Base-by-base conservation (phyloP, 495 filamentous ascomycete species). In the Neurospora sp. region DNA sequence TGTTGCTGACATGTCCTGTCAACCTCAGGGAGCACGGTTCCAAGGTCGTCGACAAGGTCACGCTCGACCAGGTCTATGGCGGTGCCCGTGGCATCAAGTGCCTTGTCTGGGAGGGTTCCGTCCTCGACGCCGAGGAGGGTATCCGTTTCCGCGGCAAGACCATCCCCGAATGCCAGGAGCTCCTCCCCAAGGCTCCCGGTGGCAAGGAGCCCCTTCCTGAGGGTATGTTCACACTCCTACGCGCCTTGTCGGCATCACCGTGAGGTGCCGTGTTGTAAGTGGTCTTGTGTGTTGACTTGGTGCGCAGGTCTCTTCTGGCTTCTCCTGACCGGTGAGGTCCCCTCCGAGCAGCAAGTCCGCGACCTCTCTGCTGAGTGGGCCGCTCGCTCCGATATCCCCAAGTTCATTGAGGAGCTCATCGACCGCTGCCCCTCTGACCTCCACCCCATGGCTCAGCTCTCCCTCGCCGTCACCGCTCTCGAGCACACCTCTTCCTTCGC, bases 361-460 rank as follows among this genome's bases (percentile, higher is more conserved):
- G 94, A 94, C 73, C 91, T 99, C 74, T 98, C 96, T 78, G 94
- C 94, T 69, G 96, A 98, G 83, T 98, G 94, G 96, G 96, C 96
- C 84, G 96, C 96, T 78, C 94, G 96, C 80, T 92, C 96, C 83
- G 93, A 94, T 79, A 85, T 99, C 74, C 96, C 96, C 82, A 94
- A 94, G 86, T 99, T 95, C 86, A 87, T 99, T 81, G 94, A 97
- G 87, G 96, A 99, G 86, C 90, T 99, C 80, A 97, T 99, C 85
- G 96, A 99, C 91, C 94, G 95, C 85, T 98, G 94, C 91, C 96
- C 96, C 75, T 94, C 87, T 86, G 93, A 95, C 84, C 93, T 99
- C 76, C 96, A 99, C 90, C 96, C 96, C 81, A 99, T 99, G 96
- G 94, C 96, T 71, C 96, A 99, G 88, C 97, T 99, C 89, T 98